Conservation (phyloP, 106 monocot genomes). For the Dendrobium catenatum region DNA sequence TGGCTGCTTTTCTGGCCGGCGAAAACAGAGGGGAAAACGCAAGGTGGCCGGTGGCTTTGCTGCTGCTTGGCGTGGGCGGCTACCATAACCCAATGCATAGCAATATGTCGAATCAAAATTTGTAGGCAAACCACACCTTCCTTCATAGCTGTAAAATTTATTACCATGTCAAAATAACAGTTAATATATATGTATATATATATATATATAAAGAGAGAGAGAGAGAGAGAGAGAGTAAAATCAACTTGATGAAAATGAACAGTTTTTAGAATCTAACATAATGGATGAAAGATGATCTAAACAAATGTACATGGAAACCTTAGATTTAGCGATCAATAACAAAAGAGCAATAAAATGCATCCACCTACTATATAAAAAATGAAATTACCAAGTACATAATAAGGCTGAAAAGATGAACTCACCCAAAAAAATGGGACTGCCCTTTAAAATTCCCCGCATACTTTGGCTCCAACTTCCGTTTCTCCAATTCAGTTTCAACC, state of each 20-base stretch:
- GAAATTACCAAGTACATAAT: neutral
- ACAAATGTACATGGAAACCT: neutral
- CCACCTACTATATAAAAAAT: neutral
- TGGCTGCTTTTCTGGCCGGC: no score
- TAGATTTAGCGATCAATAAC: neutral
- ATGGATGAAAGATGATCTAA: neutral
- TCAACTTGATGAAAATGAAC: neutral
- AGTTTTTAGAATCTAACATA: neutral
- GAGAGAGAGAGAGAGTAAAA: neutral
- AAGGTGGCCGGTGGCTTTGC: no score
- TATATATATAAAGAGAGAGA: neutral
- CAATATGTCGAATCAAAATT: constrained; percentile 96
- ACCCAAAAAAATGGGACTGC: constrained; percentile 94
- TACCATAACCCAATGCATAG: constrained; percentile 87
- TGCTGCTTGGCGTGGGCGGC: no score
- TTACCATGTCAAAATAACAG: neutral
- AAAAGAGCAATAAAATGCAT: neutral
- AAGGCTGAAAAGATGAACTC: constrained; percentile 2
- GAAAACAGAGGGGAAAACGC: no score
- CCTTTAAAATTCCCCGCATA: constrained; percentile 76
- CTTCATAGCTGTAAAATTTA: constrained; percentile 70
- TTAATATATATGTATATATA: neutral
- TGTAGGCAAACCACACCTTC: constrained; percentile 93
- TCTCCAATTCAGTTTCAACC: constrained; percentile 92
- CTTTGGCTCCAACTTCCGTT: constrained; percentile 49